Base-by-base conservation (phyloP, 2,329 filamentous ascomycete genomes). In the Podosphaera aphanis region DNA sequence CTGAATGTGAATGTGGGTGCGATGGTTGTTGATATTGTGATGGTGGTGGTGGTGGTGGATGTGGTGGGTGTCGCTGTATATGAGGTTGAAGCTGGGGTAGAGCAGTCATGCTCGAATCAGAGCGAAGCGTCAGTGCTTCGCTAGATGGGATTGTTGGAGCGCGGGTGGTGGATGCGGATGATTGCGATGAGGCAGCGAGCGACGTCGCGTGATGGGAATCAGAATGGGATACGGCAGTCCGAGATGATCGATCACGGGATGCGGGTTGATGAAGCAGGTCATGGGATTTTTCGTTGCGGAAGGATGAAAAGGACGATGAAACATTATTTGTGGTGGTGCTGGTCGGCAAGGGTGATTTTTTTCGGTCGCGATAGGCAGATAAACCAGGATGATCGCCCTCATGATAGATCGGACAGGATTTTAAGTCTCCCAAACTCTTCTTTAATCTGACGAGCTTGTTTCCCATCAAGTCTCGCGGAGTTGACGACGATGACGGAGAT, bases 41-140 rank as follows among this genome's bases (percentile, higher is more conserved):
- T 73, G 0, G 76, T 83, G 1, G 74, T 85, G 20, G 74, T 85
- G 16, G 78, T 88, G 1, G 80, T 29, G 5, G 25, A 6, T 6
- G 11, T 11, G 25, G 25, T 11, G 11, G 25, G 11, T 29, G 25
- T 29, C 25, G 25, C 25, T 29, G 25, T 1, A 29, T 5, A 29
- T 29, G 25, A 29, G 5, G 11, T 29, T 29, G 25, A 11, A 11
- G 25, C 11, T 29, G 25, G 11, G 11, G 25, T 29, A 11, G 25
- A 29, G 25, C 25, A 5, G 25, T 6, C 25, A 29, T 29, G 11
- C 25, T 19, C 19, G 36, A 38, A 8, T 38, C 36, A 2, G 36
- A 38, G 8, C 19, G 36, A 3, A 38, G 19, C 4, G 19, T 19
- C 19, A 38, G 7, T 7, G 36, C 19, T 38, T 38, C 36, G n/a